Evolutionary conservation across 306 rosid species (phyloP).

Genomic region (Sicyos edulis): DNA sequence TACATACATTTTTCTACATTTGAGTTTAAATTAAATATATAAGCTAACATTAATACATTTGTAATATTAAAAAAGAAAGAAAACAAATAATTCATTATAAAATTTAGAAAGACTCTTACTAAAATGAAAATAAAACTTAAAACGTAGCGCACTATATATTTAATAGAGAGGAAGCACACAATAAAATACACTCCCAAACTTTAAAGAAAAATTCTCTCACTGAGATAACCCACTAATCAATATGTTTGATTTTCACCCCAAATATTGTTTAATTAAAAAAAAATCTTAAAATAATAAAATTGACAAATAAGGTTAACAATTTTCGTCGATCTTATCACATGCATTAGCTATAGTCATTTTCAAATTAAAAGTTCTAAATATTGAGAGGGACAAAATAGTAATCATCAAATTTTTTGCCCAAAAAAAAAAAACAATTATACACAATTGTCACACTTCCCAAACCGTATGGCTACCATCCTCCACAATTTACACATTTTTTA

Average conservation of each 20-base stretch:
- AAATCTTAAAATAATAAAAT: slow-evolving; percentile 12
- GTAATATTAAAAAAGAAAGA: too few species aligned
- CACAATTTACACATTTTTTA: not conserved
- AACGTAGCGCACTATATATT: not conserved
- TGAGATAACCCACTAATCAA: not conserved
- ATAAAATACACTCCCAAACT: too few species aligned
- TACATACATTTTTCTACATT: too few species aligned
- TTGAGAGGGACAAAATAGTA: slow-evolving; percentile 8
- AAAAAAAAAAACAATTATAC: not conserved
- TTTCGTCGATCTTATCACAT: slow-evolving; percentile 13
- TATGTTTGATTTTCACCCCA: not conserved
- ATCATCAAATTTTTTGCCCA: not conserved
- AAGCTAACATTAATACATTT: too few species aligned
- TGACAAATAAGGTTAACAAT: not conserved
- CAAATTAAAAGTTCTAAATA: not conserved
- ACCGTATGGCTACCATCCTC: not conserved
- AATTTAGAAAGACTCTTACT: too few species aligned
- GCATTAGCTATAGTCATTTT: slow-evolving; percentile 11
- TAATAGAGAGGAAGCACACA: not conserved
- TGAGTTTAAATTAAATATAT: too few species aligned
- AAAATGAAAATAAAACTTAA: not conserved
- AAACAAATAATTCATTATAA: too few species aligned
- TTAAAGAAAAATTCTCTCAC: too few species aligned
- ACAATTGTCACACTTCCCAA: not conserved
- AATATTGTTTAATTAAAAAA: too few species aligned